These are phyloP conservation scores for Ophiostoma himal-ulmi DNA, from an alignment of 2,329 filamentous ascomycete genomes.

Conservation along the genomic window DNA sequence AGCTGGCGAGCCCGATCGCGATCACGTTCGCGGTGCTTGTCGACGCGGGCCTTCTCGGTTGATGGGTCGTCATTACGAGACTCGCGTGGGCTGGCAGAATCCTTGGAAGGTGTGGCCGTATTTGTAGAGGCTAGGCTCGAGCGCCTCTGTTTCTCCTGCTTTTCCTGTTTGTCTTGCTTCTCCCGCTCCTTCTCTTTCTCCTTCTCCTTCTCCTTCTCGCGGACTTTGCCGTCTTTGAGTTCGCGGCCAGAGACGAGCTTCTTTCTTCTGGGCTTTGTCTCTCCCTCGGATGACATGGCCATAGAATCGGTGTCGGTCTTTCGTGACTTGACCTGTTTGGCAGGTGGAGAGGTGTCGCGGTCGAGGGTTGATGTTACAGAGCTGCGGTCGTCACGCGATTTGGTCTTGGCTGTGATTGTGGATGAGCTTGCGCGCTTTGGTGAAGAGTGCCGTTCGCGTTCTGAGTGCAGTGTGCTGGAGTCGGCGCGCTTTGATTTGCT, in stretches of 20 bases:
- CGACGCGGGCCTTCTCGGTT: conserved; percentile 45
- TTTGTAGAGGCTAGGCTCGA: conserved; percentile 49
- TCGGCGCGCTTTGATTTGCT: conserved; percentile 28
- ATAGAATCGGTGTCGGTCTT: conserved; percentile 50
- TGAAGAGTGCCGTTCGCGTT: conserved; percentile 47
- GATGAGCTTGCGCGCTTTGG: conserved; percentile 42
- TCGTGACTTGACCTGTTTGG: conserved; percentile 48
- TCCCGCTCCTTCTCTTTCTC: conserved; percentile 41
- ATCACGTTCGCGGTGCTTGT: conserved; percentile 55
- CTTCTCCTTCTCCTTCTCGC: conserved; percentile 22
- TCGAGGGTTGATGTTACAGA: conserved; percentile 47
- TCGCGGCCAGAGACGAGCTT: conserved; percentile 61
- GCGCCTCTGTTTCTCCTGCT: conserved; percentile 46
- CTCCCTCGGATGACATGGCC: conserved; percentile 50
- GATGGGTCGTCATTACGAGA: conserved; percentile 42
- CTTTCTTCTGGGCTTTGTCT: conserved; percentile 57
- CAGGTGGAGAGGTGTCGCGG: conserved; percentile 47
- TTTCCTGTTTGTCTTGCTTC: conserved; percentile 11
- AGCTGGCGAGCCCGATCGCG: conserved; percentile 56
- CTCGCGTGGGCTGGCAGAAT: conserved; percentile 50
- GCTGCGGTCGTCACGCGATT: conserved; percentile 35
- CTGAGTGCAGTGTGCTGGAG: conserved; percentile 39
- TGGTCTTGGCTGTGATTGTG: conserved; percentile 16
- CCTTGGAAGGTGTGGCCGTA: conserved; percentile 48
- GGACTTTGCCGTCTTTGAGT: conserved; percentile 47